Evolutionary conservation across 768 basidiomycete species (phyloP).

Genomic region (Cyathus striatus): DNA sequence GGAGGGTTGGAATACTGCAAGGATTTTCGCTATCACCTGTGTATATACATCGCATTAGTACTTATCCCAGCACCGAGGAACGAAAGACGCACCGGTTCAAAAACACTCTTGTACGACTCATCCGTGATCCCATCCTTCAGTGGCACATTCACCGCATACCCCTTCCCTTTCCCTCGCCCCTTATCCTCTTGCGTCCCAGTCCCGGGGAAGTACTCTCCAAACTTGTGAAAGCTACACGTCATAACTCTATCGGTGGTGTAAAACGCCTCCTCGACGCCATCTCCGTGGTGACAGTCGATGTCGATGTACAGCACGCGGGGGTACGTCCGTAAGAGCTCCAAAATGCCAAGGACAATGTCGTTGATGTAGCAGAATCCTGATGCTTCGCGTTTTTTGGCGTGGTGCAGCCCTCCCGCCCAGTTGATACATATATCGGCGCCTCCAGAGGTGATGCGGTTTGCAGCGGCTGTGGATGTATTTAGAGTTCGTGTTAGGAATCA

Average conservation of each 20-base stretch:
- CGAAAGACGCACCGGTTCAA: conserved; percentile 70
- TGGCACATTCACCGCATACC: conserved; percentile 91
- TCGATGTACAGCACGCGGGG: conserved; percentile 95
- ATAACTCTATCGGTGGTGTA: conserved; percentile 97
- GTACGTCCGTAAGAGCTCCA: conserved; percentile 84
- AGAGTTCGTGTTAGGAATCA: not conserved
- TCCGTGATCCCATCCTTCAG: conserved; percentile 93
- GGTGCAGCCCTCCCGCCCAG: conserved; percentile 98
- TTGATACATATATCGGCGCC: conserved; percentile 91
- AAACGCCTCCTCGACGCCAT: conserved; percentile 98
- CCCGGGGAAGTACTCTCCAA: conserved; percentile 91
- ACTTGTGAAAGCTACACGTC: conserved; percentile 97
- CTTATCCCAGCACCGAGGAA: conserved; percentile 4
- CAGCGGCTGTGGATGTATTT: conserved; percentile 53
- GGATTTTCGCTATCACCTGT: conserved; percentile 77
- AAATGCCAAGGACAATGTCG: conserved; percentile 91
- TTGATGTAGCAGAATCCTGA: conserved; percentile 99
- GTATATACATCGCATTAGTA: not conserved
- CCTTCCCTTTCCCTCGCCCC: conserved; percentile 78
- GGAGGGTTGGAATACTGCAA: conserved; percentile 84
- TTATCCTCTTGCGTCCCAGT: conserved; percentile 82
- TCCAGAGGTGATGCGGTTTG: conserved; percentile 74
- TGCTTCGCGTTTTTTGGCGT: conserved; percentile 98
- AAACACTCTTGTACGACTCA: conserved; percentile 82
- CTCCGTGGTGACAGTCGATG: conserved; percentile 98